Base-by-base conservation (phyloP, 2,329 filamentous ascomycete genomes). In the Colletotrichum destructivum region DNA sequence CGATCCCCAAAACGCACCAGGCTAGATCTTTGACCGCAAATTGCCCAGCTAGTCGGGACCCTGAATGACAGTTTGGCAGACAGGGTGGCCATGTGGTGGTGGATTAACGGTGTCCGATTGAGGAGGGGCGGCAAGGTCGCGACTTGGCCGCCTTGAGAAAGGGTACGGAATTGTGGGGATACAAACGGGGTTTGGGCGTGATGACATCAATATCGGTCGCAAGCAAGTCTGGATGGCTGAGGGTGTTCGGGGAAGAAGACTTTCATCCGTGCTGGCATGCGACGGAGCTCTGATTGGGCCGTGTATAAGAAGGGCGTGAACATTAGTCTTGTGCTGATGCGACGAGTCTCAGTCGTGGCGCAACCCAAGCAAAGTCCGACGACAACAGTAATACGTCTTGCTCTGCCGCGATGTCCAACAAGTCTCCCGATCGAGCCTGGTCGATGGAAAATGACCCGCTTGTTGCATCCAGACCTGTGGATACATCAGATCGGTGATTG, bases 21-120 rank as follows among this genome's bases (percentile, higher is more conserved):
- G 21, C 13, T 40, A 60, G 46, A 54, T 47, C 46, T 59, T 38
- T 59, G 69, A 69, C 40, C 23, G 52, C 35, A 64, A 69, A 21
- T 42, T 49, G n/a, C 18, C 46, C n/a, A 55, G 44, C 59, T 63
- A 38, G 49, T 64, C 47, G 52, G 54, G 60, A 63, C 59, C 69
- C 65, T 60, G 54, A 69, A 69, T 18, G 60, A 42, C 66, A 54
- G 60, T 46, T 21, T 49, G 60, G 57, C 31, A 60, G 62, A 63
- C 69, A 72, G 69, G 69, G 69, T 51, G 66, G 65, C 65, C 69
- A 72, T 72, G 65, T 69, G 69, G 69, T 60, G 46, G 66, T 72
- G 69, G 65, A 60, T 63, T 63, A 64, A 46, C 38, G 59, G 65
- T 55, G 47, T 55, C 66, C 47, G 65, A 69, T 72, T 66, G 60